Base-by-base conservation (phyloP, 768 basidiomycete genomes). In the Lepiota subincarnata region DNA sequence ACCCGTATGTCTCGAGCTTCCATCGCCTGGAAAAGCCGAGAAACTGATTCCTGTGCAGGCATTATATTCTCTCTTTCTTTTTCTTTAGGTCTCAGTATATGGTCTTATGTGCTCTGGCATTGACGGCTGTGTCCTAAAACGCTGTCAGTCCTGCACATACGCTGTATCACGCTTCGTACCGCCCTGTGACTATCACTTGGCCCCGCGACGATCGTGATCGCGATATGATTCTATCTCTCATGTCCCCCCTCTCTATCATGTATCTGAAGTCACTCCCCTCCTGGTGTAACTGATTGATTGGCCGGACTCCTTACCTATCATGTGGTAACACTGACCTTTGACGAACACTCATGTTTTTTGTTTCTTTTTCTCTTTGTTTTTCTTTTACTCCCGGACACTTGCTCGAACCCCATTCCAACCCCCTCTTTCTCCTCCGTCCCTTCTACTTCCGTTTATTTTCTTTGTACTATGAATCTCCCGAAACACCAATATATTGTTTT, bases 161-260 rank as follows among this genome's bases (percentile, higher is more conserved):
- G 77, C 70, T 72, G 84, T 80, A 68, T 81, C 76, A 71, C 75
- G 81, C 79, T 72, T 77, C 82, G 80, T 83, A 80, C 80, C 78
- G 83, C 77, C 79, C 68, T 70, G 77, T 68, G 65, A 61, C 61
- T 57, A 61, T 55, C 63, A 56, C 75, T 73, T 77, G 77, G 73
- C 82, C 79, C 78, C 70, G 83, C 69, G 81, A 83, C 79, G 82
- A 74, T 77, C 81, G 76, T 80, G 77, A 77, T 76, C 83, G 74
- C 78, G 77, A 75, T 66, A 68, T 78, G 74, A 73, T 67, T 58
- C 61, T 55, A 55, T 60, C 44, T 59, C 55, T 54, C 55, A 35
- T 60, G 55, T 55, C 60, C 58, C 57, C n/a, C 54, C 54, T 55
- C 58, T 56, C 50, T 53, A 55, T 57, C 57, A 56, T 56, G 42